These are phyloP conservation scores for Zopfochytrium polystomum DNA, from an alignment of 371 early-diverging fungal species.

Conservation along the genomic window DNA sequence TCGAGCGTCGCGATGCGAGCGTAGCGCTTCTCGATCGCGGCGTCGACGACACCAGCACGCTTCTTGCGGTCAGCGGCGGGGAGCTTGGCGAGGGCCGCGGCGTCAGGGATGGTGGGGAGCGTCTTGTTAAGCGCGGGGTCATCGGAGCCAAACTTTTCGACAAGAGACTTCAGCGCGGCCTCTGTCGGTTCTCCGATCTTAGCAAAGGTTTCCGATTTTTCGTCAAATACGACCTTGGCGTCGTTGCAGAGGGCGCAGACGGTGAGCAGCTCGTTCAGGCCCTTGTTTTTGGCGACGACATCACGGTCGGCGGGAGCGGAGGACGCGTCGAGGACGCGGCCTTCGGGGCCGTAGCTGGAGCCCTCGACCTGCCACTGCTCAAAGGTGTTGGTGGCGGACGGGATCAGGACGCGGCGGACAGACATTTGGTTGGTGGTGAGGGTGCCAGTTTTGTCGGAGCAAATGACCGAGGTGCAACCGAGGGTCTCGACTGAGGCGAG, in stretches of 20 bases:
- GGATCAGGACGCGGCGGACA: conserved; percentile 62
- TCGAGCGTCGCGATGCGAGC: conserved; percentile 74
- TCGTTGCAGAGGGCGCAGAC: conserved; percentile 93
- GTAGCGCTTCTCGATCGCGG: conserved; percentile 49
- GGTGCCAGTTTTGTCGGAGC: no score
- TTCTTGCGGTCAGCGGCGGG: conserved; percentile 17
- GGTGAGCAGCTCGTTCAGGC: conserved; percentile 69
- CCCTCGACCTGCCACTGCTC: conserved; percentile 75
- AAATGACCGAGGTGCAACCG: conserved; percentile 93
- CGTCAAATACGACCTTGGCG: conserved; percentile 75
- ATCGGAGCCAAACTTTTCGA: no score
- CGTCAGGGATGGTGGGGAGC: no score
- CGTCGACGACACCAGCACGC: no score
- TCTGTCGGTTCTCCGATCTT: conserved; percentile 96
- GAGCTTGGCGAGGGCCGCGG: no score
- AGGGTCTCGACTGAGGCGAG: conserved; percentile 94
- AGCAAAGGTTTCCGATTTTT: conserved; percentile 53
- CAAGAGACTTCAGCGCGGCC: no score
- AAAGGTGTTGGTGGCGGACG: conserved; percentile 9
- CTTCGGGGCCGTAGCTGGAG: conserved; percentile 80
- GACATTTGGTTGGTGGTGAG: conserved; percentile 98
- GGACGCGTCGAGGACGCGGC: conserved; percentile 60
- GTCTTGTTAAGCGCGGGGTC: no score
- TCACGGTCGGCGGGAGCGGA: conserved; percentile 49
- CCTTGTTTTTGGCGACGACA: no score